Evolutionary conservation across 768 basidiomycete species (phyloP), one percentile per base, ranked within the genome.

Genomic region (Mycena capillaripes): DNA sequence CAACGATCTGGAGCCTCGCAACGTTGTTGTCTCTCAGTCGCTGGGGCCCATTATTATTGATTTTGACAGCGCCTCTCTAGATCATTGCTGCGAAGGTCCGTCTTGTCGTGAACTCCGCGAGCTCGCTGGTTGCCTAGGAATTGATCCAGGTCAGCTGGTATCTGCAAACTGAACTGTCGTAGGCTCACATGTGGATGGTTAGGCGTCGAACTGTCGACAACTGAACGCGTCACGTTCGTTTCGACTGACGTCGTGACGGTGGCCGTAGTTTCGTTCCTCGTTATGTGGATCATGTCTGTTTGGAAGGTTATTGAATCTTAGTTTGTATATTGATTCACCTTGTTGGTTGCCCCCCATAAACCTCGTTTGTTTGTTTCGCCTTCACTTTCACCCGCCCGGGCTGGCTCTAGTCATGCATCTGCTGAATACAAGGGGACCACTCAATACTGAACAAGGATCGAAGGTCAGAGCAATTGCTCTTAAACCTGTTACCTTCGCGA

Each of bases 371-470:
- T n/a, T n/a, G n/a, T n/a, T n/a, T n/a, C n/a, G n/a, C n/a, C n/a
- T n/a, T n/a, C n/a, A n/a, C n/a, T n/a, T n/a, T n/a, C n/a, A n/a
- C n/a, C n/a, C n/a, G n/a, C n/a, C n/a, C n/a, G n/a, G n/a, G n/a
- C n/a, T n/a, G n/a, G n/a, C n/a, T n/a, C n/a, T n/a, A n/a, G n/a
- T n/a, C n/a, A n/a, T n/a, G n/a, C n/a, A n/a, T n/a, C n/a, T 75
- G 76, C 75, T 76, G 64, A 76, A 78, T 57, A 86, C 82, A 86
- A 87, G 81, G 88, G 86, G 78, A 87, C 78, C 64, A 61, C 84
- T 81, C 73, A 83, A 85, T 79, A 69, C 82, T 76, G 78, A 80
- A 83, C 81, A 82, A 82, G 79, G 76, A 80, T 73, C 79, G 71
- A 75, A 76, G 77, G 73, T 78, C 75, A 67, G 80, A 76, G 77